Evolutionary conservation across 805 yeast species (phyloP), one percentile per base, ranked within the genome.

Genomic region (Candida corydali): DNA sequence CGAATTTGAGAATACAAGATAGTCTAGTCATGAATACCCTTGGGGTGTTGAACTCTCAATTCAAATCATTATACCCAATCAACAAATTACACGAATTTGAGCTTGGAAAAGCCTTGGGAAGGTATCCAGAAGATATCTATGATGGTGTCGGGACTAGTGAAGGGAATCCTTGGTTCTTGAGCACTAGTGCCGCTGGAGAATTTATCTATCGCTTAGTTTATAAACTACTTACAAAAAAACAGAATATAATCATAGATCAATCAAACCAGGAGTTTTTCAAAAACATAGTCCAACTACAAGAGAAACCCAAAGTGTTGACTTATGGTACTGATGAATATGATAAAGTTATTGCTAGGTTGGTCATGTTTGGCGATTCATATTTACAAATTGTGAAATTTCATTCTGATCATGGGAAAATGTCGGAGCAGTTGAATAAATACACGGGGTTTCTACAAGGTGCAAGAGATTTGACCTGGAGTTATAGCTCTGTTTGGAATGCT

Each of bases 111-210:
- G 95, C 83, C 0, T 59, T 89, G 36, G 98, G 98, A 3, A 71
- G 98, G 52, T 89, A 89, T 52, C 96, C 97, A 1, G 98, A 89
- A 52, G 98, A 89, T 59, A 56, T 82, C 8, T 89, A 89, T 57
- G 82, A 89, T 55, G 96, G 96, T 0, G 62, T 67, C 41, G 79
- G 78, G 0, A 65, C 73, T 0, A 69, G 81, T 22, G 86, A 81
- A 49, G 97, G 96, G 3, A 88, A 89, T 51, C 97, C 98, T 5
- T 89, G 97, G 98, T 87, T 88, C 53, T 73, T 89, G 40, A 65
- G 85, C 3, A 84, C 91, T 1, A 75, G 83, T 0, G 67, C 83
- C 3, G 86, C 86, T 2, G 65, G 86, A 4, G 86, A 82, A 52
- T 46, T 81, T 12, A 52, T 82, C 29, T 82, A 73, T 57, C 76